Percentiles rank a stretch among this genome's conserved stretches.
phyloP scores from a whole-genome alignment of 305 asterid species.

The Solanum hybrid region DNA sequence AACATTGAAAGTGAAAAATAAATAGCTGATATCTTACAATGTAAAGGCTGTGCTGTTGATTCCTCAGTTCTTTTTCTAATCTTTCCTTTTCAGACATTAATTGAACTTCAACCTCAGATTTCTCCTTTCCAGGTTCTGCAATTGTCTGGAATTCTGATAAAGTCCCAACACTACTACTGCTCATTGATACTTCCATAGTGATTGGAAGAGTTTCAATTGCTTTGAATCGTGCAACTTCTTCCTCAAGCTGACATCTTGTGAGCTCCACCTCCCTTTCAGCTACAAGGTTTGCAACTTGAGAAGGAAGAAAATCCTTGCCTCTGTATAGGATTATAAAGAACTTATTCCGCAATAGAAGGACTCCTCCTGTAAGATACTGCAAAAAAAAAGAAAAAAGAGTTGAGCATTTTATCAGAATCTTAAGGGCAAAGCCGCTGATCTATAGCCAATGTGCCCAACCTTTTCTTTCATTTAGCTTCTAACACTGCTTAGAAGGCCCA shows the following conservation, averaged over 20 bases:
- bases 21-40: constrained; percentile 36
- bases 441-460: background rate
- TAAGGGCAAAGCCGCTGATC: background rate
- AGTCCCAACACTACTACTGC: constrained; percentile 48
- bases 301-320: constrained; percentile 88
- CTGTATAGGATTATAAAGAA: constrained; percentile 75
- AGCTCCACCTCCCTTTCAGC: constrained; percentile 61
- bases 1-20: constrained; percentile 9
- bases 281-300: constrained; percentile 61
- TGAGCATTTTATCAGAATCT: constrained; percentile 8
- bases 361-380: constrained; percentile 93
- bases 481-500: background rate
- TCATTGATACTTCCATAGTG: constrained; percentile 22
- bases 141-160: constrained; percentile 60
- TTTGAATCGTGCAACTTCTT: constrained; percentile 77
- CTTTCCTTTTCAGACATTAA: constrained; percentile 50
- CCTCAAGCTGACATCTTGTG: constrained; percentile 45
- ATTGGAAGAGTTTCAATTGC: constrained; percentile 45
- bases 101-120: constrained; percentile 38
- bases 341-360: constrained; percentile 78
- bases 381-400: constrained; percentile 4
- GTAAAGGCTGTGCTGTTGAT: constrained; percentile 41
- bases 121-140: constrained; percentile 27
- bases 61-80: constrained; percentile 63
- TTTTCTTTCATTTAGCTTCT: background rate